phyloP scores from a whole-genome alignment of 1,284 basidiomycete species.

The Puccinia coronata region DNA sequence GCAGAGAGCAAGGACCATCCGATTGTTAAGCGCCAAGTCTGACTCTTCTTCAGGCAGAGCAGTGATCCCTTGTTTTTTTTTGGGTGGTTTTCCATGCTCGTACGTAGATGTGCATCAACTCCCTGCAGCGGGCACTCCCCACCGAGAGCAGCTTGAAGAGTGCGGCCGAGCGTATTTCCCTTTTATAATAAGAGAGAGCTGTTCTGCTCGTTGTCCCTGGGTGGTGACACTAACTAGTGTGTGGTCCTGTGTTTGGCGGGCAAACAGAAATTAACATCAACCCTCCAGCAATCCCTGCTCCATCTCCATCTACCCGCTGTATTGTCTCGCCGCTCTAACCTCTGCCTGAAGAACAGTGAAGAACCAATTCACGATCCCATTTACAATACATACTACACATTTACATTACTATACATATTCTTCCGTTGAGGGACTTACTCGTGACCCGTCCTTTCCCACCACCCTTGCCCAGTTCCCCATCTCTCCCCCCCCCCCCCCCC shows the following conservation, averaged over 20 bases:
- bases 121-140: too few species aligned
- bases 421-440: too few species aligned
- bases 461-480: not conserved
- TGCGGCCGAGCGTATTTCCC: too few species aligned
- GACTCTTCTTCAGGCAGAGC: too few species aligned
- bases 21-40: conserved; percentile 20
- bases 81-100: not conserved
- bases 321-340: conserved; percentile 6
- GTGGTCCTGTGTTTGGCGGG: not conserved
- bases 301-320: not conserved
- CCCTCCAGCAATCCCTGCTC: not conserved
- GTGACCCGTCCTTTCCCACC: too few species aligned
- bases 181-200: too few species aligned
- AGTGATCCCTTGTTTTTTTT: not conserved
- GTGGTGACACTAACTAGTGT: too few species aligned
- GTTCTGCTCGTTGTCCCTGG: too few species aligned
- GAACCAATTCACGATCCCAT: not conserved
- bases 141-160: too few species aligned
- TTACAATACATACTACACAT: not conserved
- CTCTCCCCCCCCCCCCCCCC: not conserved
- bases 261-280: not conserved
- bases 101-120: too few species aligned
- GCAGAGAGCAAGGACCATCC: conserved; percentile 10
- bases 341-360: not conserved
- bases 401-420: not conserved